A percentile compares a stretch with the other conserved stretches of the same genome.
These are phyloP conservation scores for Eucalyptus grandis DNA, from an alignment of 345 rosid species.

Conservation along the genomic window DNA sequence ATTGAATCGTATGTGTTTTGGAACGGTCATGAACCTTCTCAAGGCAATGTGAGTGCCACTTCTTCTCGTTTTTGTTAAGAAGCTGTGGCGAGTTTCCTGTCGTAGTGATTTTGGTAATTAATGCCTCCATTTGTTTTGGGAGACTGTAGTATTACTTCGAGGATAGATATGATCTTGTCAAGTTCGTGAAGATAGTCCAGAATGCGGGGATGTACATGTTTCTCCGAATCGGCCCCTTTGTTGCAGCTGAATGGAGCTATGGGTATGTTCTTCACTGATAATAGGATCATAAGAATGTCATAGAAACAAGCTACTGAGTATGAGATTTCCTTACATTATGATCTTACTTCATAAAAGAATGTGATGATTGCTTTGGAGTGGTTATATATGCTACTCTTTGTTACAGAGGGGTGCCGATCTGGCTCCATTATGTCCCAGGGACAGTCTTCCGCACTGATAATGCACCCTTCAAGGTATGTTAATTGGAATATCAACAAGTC, in stretches of 20 bases:
- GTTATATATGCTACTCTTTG: neutral
- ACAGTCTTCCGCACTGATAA: conserved; percentile 78
- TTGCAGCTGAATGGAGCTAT: conserved; percentile 90
- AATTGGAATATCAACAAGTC: neutral
- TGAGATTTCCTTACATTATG: neutral
- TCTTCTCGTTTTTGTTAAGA: neutral
- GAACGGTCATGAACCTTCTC: conserved; percentile 88
- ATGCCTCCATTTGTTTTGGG: neutral
- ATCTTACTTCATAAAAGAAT: neutral
- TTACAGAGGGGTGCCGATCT: conserved; percentile 74
- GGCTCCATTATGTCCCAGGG: conserved; percentile 89
- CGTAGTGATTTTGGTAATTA: neutral
- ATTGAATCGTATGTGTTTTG: conserved; percentile 93
- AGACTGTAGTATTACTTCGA: conserved; percentile 56
- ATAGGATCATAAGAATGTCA: neutral
- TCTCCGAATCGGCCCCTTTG: conserved; percentile 92
- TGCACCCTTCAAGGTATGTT: conserved; percentile 66
- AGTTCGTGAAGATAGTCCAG: conserved; percentile 80
- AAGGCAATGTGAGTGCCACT: conserved; percentile 36
- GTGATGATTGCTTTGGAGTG: neutral
- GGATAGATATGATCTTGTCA: conserved; percentile 79
- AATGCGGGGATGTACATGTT: conserved; percentile 84
- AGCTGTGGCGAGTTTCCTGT: neutral
- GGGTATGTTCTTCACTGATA: conserved; percentile 34
- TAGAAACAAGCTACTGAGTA: neutral